Base-by-base conservation (phyloP, 495 filamentous ascomycete genomes). In the Sphaerosporella brunnea region DNA sequence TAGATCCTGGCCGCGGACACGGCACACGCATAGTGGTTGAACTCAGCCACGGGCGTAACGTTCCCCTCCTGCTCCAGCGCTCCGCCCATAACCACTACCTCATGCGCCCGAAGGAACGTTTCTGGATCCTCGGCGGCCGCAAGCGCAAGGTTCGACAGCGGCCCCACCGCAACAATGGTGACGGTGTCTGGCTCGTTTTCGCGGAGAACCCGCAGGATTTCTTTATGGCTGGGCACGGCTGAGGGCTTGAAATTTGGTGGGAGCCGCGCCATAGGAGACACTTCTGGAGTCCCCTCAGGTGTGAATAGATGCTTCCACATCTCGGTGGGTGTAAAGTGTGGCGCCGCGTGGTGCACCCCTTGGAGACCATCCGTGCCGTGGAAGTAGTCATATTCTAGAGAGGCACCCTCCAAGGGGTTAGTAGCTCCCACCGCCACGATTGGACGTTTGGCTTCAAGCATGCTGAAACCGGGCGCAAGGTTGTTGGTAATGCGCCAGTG, bases 41-140 rank as follows among this genome's bases (percentile, higher is more conserved):
- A 93, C 58, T 45, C 19, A 11, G 34, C 39, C 3, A 20, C 16
- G n/a, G 48, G 32, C 7, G 36, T 30, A 49, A 74, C 66, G 65
- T 99, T 99, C 43, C 90, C 90, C 23, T 74, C 70, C 15, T 74
- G 58, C 34, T 78, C 68, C 36, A 96, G 72, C n/a, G 81, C 75
- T 48, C 90, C 92, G 26, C 88, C 90, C 90, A 99, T 99, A n/a
- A 93, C 79, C 16, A 94, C 77, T 2, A 99, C 75, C 60, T 93
- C 81, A 60, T 92, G 93, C 21, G 75, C 84, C 18, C 77, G 75
- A 2, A 96, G 72, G 66, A 99, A 93, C 3, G 84, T 78, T 57
- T 82, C 78, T 1, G 84, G 75, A 28, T 93, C 84, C 57, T 81
- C 73, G 4, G 83, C 75, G 23, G 90, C 85, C 10, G 90, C 90